A percentile compares a stretch with the other conserved stretches of the same genome.
These are phyloP conservation scores for Neonectria punicea DNA, from an alignment of 2,329 filamentous ascomycete species.

Conservation along the genomic window DNA sequence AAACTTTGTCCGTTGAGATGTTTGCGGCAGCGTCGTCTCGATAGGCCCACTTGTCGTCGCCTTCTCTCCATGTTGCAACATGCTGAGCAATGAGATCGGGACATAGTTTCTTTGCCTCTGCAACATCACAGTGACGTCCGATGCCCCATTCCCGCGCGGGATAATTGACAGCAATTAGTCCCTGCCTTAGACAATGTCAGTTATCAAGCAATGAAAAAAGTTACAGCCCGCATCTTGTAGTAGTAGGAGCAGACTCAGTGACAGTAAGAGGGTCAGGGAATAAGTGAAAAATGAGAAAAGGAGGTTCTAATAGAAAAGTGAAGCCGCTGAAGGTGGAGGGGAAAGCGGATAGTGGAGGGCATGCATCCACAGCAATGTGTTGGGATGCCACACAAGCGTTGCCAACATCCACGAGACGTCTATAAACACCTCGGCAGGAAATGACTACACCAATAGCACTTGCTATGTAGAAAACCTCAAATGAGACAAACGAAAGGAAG, in stretches of 20 bases:
- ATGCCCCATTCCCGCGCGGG: constrained; percentile 85
- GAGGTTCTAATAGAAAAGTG: no score
- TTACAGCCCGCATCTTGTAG: neutral
- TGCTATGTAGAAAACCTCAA: neutral
- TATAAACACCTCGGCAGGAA: neutral
- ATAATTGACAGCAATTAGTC: constrained; percentile 96
- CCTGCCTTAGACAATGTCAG: constrained; percentile 68
- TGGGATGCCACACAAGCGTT: neutral
- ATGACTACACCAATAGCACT: neutral
- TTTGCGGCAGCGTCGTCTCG: constrained; percentile 81
- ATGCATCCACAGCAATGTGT: neutral
- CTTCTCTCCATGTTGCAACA: constrained; percentile 94
- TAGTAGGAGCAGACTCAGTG: neutral
- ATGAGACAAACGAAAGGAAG: neutral
- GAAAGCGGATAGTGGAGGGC: neutral
- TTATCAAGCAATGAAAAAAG: neutral
- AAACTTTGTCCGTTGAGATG: constrained; percentile 92
- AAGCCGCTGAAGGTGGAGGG: neutral
- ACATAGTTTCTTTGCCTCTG: constrained; percentile 87
- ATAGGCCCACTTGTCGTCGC: constrained; percentile 92
- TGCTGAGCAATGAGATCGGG: constrained; percentile 88
- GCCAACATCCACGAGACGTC: neutral
- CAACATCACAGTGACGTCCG: constrained; percentile 78
- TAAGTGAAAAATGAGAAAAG: no score
- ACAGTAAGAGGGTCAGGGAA: neutral